phyloP scores from a whole-genome alignment of 148 eudicot species.

The Chenopodium suecicum region DNA sequence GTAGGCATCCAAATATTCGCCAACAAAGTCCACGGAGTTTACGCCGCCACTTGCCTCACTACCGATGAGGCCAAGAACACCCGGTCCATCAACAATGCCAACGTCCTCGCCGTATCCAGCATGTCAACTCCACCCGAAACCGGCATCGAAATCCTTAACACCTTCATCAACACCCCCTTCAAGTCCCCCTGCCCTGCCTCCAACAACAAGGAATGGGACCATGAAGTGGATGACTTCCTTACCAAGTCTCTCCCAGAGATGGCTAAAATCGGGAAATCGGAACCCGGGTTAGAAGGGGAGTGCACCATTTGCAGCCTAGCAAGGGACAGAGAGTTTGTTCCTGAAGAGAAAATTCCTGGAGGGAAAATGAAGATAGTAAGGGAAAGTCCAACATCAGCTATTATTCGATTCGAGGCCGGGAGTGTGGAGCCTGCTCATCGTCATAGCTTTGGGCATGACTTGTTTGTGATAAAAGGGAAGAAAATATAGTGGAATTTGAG shows the following conservation, averaged over 20 bases:
- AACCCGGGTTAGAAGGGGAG: neutral
- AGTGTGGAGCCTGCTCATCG: conserved; percentile 92
- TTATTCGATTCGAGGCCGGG: conserved; percentile 70
- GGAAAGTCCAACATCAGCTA: conserved; percentile 81
- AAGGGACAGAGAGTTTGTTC: conserved; percentile 49
- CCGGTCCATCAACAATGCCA: conserved; percentile 75
- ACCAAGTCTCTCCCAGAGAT: conserved; percentile 53
- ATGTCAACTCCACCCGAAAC: conserved; percentile 45
- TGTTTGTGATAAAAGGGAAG: conserved; percentile 73
- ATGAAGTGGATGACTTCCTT: conserved; percentile 51
- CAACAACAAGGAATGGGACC: conserved; percentile 55
- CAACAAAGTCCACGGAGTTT: conserved; percentile 71
- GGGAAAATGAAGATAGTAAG: conserved; percentile 79
- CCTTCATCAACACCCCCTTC: conserved; percentile 66
- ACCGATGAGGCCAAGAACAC: conserved; percentile 60
- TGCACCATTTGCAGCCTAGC: conserved; percentile 65
- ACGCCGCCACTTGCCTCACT: conserved; percentile 66
- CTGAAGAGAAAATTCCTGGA: conserved; percentile 72
- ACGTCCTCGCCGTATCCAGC: conserved; percentile 81
- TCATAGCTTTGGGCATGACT: conserved; percentile 76
- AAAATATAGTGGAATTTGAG: conserved; percentile 88
- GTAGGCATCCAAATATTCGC: conserved; percentile 82
- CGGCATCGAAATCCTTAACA: conserved; percentile 54
- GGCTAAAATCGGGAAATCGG: conserved; percentile 47
- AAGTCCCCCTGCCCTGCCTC: conserved; percentile 82